A percentile compares a stretch with the other conserved stretches of the same genome.
Conservation (phyloP, 345 rosid species). For the Sisymbrium altissimum region DNA sequence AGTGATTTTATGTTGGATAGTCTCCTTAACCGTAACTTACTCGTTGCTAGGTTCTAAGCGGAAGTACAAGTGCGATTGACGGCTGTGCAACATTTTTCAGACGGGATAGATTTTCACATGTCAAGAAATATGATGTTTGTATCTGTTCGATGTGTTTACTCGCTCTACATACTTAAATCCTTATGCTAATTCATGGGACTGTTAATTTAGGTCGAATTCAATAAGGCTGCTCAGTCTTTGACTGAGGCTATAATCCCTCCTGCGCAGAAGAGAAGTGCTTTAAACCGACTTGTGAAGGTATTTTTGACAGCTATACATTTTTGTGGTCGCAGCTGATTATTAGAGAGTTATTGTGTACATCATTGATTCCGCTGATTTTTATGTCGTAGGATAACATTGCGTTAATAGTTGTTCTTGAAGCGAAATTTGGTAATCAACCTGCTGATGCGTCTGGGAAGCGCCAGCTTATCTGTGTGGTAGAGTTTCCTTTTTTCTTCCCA, state of each 20-base stretch:
- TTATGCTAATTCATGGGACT: slow-evolving; percentile 20
- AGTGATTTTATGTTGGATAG: neutral
- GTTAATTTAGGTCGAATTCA: slow-evolving; percentile 84
- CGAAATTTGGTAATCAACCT: slow-evolving; percentile 88
- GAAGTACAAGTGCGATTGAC: slow-evolving; percentile 59
- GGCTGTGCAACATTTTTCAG: slow-evolving; percentile 99
- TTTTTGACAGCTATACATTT: slow-evolving; percentile 31
- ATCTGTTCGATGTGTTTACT: slow-evolving; percentile 11
- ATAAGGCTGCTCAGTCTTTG: slow-evolving; percentile 98
- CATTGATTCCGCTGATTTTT: slow-evolving; percentile 19
- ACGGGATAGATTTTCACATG: slow-evolving; percentile 93
- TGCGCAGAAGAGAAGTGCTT: slow-evolving; percentile 83
- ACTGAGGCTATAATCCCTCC: slow-evolving; percentile 81
- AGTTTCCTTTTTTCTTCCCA: slow-evolving; percentile 7
- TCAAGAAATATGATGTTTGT: slow-evolving; percentile 96
- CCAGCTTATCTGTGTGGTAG: slow-evolving; percentile 96
- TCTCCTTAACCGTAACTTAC: neutral
- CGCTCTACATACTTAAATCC: neutral
- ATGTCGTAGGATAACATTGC: slow-evolving; percentile 86
- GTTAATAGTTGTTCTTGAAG: slow-evolving; percentile 87
- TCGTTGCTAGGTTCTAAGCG: slow-evolving; percentile 65
- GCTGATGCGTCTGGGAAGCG: slow-evolving; percentile 82
- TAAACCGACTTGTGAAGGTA: slow-evolving; percentile 88
- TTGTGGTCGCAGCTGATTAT: slow-evolving; percentile 51
- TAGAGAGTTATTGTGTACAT: slow-evolving; percentile 16